Percentiles rank a stretch among this genome's conserved stretches.
Conservation (phyloP, 2,329 filamentous ascomycete genomes). For the Beauveria brongniartii region DNA sequence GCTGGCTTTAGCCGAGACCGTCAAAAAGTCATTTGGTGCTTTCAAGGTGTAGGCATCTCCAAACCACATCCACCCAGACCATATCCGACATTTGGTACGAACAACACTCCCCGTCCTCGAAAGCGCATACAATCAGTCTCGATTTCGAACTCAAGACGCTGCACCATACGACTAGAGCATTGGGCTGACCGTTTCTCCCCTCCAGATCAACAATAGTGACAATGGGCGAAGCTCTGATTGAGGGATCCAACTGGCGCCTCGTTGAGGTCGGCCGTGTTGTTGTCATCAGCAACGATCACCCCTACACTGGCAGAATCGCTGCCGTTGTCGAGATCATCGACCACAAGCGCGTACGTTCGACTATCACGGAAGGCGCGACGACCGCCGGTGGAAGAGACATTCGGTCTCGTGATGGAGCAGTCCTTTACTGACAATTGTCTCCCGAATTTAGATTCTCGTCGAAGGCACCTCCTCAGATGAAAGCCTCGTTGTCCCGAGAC, state of each 20-base stretch:
- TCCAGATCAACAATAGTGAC: constrained; percentile 48
- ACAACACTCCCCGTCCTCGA: constrained; percentile 2
- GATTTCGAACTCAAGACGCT: not conserved
- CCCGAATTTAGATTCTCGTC: constrained; percentile 67
- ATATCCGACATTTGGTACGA: constrained; percentile 15
- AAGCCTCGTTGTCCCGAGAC: constrained; percentile 75
- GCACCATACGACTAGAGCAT: constrained; percentile 13
- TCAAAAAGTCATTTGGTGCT: constrained; percentile 34
- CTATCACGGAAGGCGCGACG: not conserved
- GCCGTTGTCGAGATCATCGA: constrained; percentile 99
- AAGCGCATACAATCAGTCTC: not conserved
- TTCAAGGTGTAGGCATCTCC: constrained; percentile 26
- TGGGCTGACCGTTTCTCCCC: constrained; percentile 24
- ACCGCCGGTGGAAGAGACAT: not conserved
- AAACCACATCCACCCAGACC: constrained; percentile 14
- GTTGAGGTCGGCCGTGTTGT: constrained; percentile 98
- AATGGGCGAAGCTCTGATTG: constrained; percentile 79
- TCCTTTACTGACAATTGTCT: constrained; percentile 9
- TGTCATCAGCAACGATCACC: constrained; percentile 73
- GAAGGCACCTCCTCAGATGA: constrained; percentile 84
- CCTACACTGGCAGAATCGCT: constrained; percentile 78
- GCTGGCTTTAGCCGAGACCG: constrained; percentile 26
- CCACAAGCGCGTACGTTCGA: constrained; percentile 89
- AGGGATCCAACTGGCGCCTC: constrained; percentile 81
- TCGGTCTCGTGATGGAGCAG: not conserved